A percentile compares a stretch with the other conserved stretches of the same genome.
phyloP scores from a whole-genome alignment of 2,329 filamentous ascomycete genomes.

The Zymoseptoria pseudotritici region DNA sequence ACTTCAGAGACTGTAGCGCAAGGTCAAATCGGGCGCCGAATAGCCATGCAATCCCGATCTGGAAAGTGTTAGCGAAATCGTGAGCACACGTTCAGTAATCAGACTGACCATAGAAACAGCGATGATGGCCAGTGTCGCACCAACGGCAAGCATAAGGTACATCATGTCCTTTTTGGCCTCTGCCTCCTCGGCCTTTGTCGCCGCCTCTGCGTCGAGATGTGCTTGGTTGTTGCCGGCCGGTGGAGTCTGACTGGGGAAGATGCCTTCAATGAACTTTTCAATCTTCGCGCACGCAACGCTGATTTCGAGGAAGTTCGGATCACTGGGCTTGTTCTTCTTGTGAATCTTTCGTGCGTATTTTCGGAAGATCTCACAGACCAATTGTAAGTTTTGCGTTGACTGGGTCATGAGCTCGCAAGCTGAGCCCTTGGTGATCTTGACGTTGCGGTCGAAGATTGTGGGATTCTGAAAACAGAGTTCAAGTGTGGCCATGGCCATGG shows the following conservation, averaged over 20 bases:
- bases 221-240: slow-evolving; percentile 21
- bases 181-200: slow-evolving; percentile 44
- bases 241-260: slow-evolving; percentile 79
- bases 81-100: not conserved
- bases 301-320: slow-evolving; percentile 88
- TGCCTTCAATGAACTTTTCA: slow-evolving; percentile 88
- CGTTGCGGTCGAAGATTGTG: slow-evolving; percentile 71
- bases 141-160: slow-evolving; percentile 59
- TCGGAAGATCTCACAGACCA: slow-evolving; percentile 76
- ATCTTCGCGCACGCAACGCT: slow-evolving; percentile 88
- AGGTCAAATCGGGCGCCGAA: slow-evolving; percentile 78
- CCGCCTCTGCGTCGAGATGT: slow-evolving; percentile 49
- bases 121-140: slow-evolving; percentile 63
- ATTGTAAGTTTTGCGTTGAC: slow-evolving; percentile 79
- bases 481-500: slow-evolving; percentile 94
- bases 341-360: slow-evolving; percentile 73
- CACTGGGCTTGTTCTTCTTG: slow-evolving; percentile 86
- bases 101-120: slow-evolving; percentile 69
- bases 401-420: slow-evolving; percentile 88
- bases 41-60: slow-evolving; percentile 72
- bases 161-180: slow-evolving; percentile 49
- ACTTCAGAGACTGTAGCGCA: slow-evolving; percentile 49
- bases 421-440: slow-evolving; percentile 95
- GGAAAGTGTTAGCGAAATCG: not conserved
- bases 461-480: slow-evolving; percentile 91